phyloP scores from a whole-genome alignment of 2,329 filamentous ascomycete species.

The Ceratocystis variospora region DNA sequence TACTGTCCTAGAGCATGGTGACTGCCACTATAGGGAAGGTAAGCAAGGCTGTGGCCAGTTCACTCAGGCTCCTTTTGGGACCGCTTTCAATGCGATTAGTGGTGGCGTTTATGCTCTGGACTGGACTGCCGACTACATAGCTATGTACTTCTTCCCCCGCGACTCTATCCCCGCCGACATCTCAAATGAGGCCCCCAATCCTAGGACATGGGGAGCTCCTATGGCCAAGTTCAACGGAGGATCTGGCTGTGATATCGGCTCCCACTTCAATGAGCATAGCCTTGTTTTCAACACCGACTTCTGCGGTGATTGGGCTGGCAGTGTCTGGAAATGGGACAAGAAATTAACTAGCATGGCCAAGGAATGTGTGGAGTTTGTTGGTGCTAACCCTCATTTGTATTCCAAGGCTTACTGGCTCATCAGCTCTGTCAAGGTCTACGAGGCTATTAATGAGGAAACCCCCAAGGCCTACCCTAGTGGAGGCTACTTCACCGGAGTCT shows the following conservation, averaged over 20 bases:
- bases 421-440: constrained; percentile 53
- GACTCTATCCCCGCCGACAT: constrained; percentile 51
- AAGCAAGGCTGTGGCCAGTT: constrained; percentile 47
- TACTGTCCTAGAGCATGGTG: constrained; percentile 31
- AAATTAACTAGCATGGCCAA: constrained; percentile 46
- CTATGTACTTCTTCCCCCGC: constrained; percentile 71
- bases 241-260: constrained; percentile 55
- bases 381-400: constrained; percentile 56
- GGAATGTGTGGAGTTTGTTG: constrained; percentile 61
- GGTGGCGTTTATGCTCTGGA: constrained; percentile 63
- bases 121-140: constrained; percentile 60
- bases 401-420: constrained; percentile 63
- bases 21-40: constrained; percentile 44
- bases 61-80: constrained; percentile 44
- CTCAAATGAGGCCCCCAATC: constrained; percentile 44
- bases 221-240: constrained; percentile 52
- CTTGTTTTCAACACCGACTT: constrained; percentile 75
- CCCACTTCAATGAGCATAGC: constrained; percentile 56
- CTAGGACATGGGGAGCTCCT: constrained; percentile 54
- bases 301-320: constrained; percentile 76
- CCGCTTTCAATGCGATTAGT: constrained; percentile 53
- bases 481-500: too few relatives aligned
- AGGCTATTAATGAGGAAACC: neutral
- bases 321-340: constrained; percentile 44
- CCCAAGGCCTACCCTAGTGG: too few relatives aligned